Conservation (phyloP, 352 stramenopile genomes). For the Peronosclerospora sorghi region DNA sequence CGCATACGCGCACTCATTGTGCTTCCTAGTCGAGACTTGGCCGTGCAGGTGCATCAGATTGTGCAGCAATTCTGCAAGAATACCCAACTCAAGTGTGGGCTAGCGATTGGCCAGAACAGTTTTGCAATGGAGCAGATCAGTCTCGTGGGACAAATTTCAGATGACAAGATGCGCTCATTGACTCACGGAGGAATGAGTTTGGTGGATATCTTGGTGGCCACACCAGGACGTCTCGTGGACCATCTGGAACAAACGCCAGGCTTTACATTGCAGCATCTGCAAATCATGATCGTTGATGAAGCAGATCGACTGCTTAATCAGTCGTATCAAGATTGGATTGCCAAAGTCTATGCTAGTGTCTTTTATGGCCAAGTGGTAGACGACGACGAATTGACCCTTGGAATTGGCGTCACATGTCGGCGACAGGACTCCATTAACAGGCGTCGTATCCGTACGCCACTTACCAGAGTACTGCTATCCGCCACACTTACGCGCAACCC, state of each 20-base stretch:
- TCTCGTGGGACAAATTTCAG: slow-evolving; percentile 37
- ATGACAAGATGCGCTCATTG: slow-evolving; percentile 1
- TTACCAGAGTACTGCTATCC: slow-evolving; percentile 95
- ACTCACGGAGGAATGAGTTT: slow-evolving; percentile 61
- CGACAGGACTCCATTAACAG: slow-evolving; percentile 73
- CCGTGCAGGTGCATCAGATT: slow-evolving; percentile 82
- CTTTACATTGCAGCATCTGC: slow-evolving; percentile 95
- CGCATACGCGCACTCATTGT: slow-evolving; percentile 92
- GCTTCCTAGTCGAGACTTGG: slow-evolving; percentile 93
- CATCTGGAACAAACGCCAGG: slow-evolving; percentile 94
- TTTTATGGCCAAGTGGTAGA: slow-evolving; percentile 56
- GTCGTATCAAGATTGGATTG: slow-evolving; percentile 96
- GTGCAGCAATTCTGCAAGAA: slow-evolving; percentile 43
- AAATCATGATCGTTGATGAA: slow-evolving; percentile 96
- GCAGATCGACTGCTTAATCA: slow-evolving; percentile 94
- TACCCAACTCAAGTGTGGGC: slow-evolving; percentile 81
- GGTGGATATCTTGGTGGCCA: slow-evolving; percentile 96
- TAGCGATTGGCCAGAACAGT: slow-evolving; percentile 88
- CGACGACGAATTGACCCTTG: slow-evolving; percentile 13
- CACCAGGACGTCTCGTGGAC: slow-evolving; percentile 93
- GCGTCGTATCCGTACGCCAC: slow-evolving; percentile 61
- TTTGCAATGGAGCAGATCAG: slow-evolving; percentile 70
- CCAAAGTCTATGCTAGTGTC: slow-evolving; percentile 83
- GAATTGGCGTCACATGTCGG: slow-evolving; percentile 41
- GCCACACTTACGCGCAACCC: slow-evolving; percentile 96